Conservation (phyloP, 495 filamentous ascomycete species). For the Penicillium chermesinum region DNA sequence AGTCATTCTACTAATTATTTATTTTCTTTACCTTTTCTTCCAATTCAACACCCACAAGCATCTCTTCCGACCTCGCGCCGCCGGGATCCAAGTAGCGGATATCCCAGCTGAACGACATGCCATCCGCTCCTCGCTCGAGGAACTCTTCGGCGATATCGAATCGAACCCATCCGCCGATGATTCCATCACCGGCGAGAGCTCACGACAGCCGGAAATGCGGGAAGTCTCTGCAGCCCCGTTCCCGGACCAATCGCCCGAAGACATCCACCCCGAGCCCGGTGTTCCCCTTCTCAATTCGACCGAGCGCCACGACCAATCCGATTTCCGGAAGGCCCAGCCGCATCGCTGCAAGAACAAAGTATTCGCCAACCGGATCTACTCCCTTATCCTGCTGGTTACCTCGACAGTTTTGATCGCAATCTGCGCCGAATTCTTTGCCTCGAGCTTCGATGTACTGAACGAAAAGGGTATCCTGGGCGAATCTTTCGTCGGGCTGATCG, state of each 20-base stretch:
- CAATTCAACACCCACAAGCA: slow-evolving; percentile 89
- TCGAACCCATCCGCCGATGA: slow-evolving; percentile 62
- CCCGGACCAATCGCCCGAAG: slow-evolving; percentile 66
- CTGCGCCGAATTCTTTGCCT: slow-evolving; percentile 85
- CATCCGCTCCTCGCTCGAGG: slow-evolving; percentile 4
- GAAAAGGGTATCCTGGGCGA: slow-evolving; percentile 59
- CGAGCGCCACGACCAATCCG: slow-evolving; percentile 36
- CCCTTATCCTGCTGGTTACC: slow-evolving; percentile 67
- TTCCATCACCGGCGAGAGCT: slow-evolving; percentile 53
- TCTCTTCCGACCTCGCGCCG: slow-evolving; percentile 69
- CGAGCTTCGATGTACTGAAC: slow-evolving; percentile 70
- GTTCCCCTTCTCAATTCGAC: slow-evolving; percentile 45
- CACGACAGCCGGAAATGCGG: slow-evolving; percentile 48
- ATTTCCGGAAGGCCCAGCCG: slow-evolving; percentile 17
- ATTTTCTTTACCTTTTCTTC: slow-evolving; percentile 80
- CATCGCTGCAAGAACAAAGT: background rate
- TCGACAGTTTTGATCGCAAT: slow-evolving; percentile 76
- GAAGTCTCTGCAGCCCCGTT: slow-evolving; percentile 51
- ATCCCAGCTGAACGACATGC: background rate
- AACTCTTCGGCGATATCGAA: slow-evolving; percentile 29
- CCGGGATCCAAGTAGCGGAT: background rate
- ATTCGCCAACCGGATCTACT: slow-evolving; percentile 51
- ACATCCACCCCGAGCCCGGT: slow-evolving; percentile 58
- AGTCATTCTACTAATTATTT: slow-evolving; percentile 65
- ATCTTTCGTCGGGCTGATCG: slow-evolving; percentile 82